Percentiles rank a stretch among this genome's conserved stretches.
Evolutionary conservation across 2,329 filamentous ascomycete genomes (phyloP).

Genomic region (Neofusicoccum parvum): DNA sequence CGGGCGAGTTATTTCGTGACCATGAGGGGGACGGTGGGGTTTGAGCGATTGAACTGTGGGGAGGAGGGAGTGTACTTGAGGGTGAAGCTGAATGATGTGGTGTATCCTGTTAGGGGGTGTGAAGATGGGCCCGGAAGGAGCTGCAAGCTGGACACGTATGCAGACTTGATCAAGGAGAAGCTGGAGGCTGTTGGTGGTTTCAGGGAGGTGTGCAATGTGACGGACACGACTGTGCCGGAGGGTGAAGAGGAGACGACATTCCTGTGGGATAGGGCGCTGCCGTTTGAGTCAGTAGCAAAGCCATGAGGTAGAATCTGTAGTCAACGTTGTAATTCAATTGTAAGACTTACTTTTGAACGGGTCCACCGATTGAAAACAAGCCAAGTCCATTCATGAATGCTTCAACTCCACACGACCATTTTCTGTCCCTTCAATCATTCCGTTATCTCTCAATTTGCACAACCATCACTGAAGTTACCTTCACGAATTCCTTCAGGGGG

Average conservation of each 20-base stretch:
- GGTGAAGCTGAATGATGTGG: slow-evolving; percentile 62
- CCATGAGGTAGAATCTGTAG: slow-evolving; percentile 22
- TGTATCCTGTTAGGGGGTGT: slow-evolving; percentile 54
- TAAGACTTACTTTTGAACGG: no score
- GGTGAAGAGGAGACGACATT: slow-evolving; percentile 30
- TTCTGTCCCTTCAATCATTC: no score
- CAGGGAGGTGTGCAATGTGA: slow-evolving; percentile 46
- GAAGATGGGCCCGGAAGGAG: slow-evolving; percentile 23
- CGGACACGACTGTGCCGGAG: slow-evolving; percentile 23
- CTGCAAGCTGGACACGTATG: slow-evolving; percentile 47
- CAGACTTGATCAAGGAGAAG: slow-evolving; percentile 49
- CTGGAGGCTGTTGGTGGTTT: slow-evolving; percentile 54
- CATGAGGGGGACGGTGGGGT: slow-evolving; percentile 67
- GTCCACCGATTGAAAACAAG: no score
- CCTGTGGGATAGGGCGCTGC: slow-evolving; percentile 29
- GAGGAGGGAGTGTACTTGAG: slow-evolving; percentile 26
- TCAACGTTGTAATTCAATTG: no score
- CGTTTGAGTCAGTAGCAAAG: slow-evolving; percentile 30
- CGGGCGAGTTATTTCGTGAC: slow-evolving; percentile 59
- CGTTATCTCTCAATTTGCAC: no score
- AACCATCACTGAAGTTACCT: no score
- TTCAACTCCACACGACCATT: no score
- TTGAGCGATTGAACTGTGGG: slow-evolving; percentile 50
- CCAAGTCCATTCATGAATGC: no score
- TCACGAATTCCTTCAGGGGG: no score